phyloP scores from a whole-genome alignment of 805 yeast genomes.

The Lipomyces lipofer region DNA sequence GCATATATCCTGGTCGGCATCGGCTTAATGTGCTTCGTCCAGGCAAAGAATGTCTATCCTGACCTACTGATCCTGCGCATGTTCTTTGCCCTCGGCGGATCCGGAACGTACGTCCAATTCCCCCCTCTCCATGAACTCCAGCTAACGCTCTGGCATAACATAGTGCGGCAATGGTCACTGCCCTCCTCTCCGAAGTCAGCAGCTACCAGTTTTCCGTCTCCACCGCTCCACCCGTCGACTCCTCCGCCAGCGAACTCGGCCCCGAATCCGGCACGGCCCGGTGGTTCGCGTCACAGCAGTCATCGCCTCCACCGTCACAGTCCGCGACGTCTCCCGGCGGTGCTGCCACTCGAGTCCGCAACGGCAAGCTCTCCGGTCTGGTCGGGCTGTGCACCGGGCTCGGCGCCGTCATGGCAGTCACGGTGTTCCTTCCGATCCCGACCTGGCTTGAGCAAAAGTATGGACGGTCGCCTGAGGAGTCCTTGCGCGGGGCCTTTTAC shows the following conservation, averaged over 20 bases:
- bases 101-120: slow-evolving; percentile 36
- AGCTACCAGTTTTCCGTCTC: slow-evolving; percentile 6
- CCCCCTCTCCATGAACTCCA: not conserved
- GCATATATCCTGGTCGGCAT: slow-evolving; percentile 54
- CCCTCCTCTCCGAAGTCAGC: slow-evolving; percentile 52
- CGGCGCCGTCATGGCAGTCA: slow-evolving; percentile 67
- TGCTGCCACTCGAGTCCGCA: slow-evolving; percentile 36
- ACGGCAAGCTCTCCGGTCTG: slow-evolving; percentile 60
- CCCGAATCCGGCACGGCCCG: not conserved
- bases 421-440: slow-evolving; percentile 58
- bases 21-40: slow-evolving; percentile 53
- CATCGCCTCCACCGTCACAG: not conserved
- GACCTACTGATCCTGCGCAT: slow-evolving; percentile 53
- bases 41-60: slow-evolving; percentile 50
- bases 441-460: slow-evolving; percentile 46
- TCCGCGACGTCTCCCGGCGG: no score
- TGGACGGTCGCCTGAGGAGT: slow-evolving; percentile 43
- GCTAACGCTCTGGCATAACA: not conserved
- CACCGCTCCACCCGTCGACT: not conserved
- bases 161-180: slow-evolving; percentile 59
- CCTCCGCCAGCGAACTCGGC: not conserved
- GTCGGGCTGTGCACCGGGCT: slow-evolving; percentile 64
- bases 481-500: slow-evolving; percentile 52
- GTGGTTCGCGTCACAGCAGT: not conserved
- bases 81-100: slow-evolving; percentile 62